phyloP scores from a whole-genome alignment of 805 yeast genomes.

The Saccharomycopsis javanensis region DNA sequence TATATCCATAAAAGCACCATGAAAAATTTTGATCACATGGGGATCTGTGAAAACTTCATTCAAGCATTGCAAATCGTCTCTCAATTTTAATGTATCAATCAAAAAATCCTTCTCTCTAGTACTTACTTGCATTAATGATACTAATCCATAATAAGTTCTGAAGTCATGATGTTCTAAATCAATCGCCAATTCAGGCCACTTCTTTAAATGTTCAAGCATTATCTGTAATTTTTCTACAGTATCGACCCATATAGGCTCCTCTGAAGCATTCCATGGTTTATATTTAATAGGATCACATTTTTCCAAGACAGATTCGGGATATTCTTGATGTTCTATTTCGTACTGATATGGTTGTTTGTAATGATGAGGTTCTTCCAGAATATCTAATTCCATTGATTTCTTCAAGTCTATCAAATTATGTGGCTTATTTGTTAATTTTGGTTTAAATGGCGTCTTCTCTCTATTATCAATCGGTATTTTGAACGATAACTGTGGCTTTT shows the following conservation, averaged over 20 bases:
- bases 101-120: constrained; percentile 75
- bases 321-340: constrained; percentile 64
- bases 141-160: constrained; percentile 82
- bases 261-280: constrained; percentile 54
- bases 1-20: constrained; percentile 95
- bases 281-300: constrained; percentile 40
- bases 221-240: constrained; percentile 37
- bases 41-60: constrained; percentile 81
- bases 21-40: constrained; percentile 72
- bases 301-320: constrained; percentile 49
- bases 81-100: constrained; percentile 70
- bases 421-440: constrained; percentile 65
- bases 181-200: constrained; percentile 64
- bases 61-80: constrained; percentile 58
- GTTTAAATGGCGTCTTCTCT: constrained; percentile 65
- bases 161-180: constrained; percentile 96
- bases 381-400: constrained; percentile 36
- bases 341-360: constrained; percentile 71
- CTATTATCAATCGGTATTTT: constrained; percentile 52
- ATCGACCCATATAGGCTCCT: constrained; percentile 62
- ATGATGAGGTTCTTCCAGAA: constrained; percentile 39
- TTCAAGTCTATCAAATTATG: constrained; percentile 49
- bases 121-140: constrained; percentile 88
- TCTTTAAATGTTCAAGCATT: constrained; percentile 46
- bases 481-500: constrained; percentile 66